Base-by-base conservation (phyloP, 192 early-diverging fungal genomes). In the Lunasporangiospora selenospora region DNA sequence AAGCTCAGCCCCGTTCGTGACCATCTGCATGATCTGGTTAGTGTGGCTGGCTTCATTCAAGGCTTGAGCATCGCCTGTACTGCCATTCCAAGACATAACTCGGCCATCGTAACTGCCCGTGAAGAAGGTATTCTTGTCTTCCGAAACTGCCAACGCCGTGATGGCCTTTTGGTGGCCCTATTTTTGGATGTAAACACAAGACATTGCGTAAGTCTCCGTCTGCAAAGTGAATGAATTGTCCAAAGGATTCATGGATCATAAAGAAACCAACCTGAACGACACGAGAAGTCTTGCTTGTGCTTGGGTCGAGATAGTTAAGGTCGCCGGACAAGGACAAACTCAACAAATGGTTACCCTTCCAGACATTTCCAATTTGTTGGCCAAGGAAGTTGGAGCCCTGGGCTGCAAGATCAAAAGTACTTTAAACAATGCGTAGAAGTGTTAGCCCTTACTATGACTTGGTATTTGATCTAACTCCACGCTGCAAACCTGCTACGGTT, bases 291-390 rank as follows among this genome's bases (percentile, higher is more conserved):
- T 76, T 78, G 53, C 83, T 80, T 26, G 75, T 65, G 41, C 73
- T 77, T 26, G 77, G 75, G 54, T 92, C 89, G 33, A 99, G 77
- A 48, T 92, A 94, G 79, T 94, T 95, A 53, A 99, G 76, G 55
- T 93, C 85, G 27, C 97, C 97, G 15, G 84, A 90, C 16, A 97
- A 78, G 12, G 95, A 95, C 26, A 93, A 75, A 45, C 88, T 87
- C 41, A 99, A 49, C 6, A 97, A 60, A 50, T 86, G 62, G 46
- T 86, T 75, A 34, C 88, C 92, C 29, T 85, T 84, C 96, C 96
- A 98, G 62, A 97, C 69, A 56, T 90, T 91, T 47, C 97, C 97
- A 21, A 99, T 89, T 79, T 99, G 97, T 75, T 98, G 96, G 53
- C 92, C 80, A 27, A 89, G 88, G 41, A 90, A 43, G 19, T 58